Base-by-base conservation (phyloP, 75 land plant species). In the Ceratopteris richardii region DNA sequence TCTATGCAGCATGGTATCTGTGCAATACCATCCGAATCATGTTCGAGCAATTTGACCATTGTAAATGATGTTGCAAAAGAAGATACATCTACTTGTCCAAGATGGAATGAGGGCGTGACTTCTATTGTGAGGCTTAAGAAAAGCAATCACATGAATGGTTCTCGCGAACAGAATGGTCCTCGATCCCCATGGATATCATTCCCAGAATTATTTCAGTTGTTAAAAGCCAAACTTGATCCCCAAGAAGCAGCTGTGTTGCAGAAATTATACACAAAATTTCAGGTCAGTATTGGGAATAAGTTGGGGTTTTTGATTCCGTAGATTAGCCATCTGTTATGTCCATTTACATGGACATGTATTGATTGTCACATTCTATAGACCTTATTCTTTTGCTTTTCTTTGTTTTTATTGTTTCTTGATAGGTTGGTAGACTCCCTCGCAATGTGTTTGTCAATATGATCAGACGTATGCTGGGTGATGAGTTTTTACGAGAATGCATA, bases 131-230 rank as follows among this genome's bases (percentile, higher is more conserved):
- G 5, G 28, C 23, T 47, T 28, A 25, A 30, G 3, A 30, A 0
- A 5, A 46, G 3, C 50, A 46, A 3, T 46, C 4, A 2, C 54
- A 47, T 46, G 41, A 44, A 25, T 43, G 50, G 26, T 40, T 55
- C 59, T 46, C 5, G 22, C 37, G 61, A 42, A n/a, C 55, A 14
- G 26, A 9, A 10, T 48, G 40, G 30, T 2, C 50, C 83, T 14
- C 76, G 67, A 54, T 80, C 83, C 13, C 76, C 88, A 30, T 85
- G 84, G 78, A 69, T 85, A 68, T 77, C 82, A 23, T 78, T 85
- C 46, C 67, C 84, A 22, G 61, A 75, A 57, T 60, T 85, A 50
- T 85, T 85, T 44, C 70, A 64, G 24, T 72, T 80, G 0, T 68
- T 85, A 0, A 62, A 80, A 33, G 37, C 66, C 16, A 73, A 78